A percentile compares a stretch with the other conserved stretches of the same genome.
phyloP scores from a whole-genome alignment of 345 rosid genomes.

The Lagerstroemia speciosa region DNA sequence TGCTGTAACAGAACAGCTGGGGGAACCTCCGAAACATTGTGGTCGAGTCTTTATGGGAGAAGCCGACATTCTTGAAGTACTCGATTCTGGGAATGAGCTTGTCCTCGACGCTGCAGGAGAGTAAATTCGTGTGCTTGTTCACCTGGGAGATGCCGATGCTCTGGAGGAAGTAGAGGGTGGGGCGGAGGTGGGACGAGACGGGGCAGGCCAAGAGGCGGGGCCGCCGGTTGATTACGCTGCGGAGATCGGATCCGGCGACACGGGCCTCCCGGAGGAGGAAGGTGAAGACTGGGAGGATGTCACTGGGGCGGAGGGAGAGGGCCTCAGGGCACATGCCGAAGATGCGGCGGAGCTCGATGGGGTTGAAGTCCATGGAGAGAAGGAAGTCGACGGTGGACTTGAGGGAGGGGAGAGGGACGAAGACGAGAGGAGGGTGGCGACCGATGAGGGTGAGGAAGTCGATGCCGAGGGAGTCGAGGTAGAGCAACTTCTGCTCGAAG shows the following conservation, averaged over 20 bases:
- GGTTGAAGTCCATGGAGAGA: slow-evolving; percentile 41
- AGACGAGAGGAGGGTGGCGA: slow-evolving; percentile 47
- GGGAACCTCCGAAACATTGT: slow-evolving; percentile 75
- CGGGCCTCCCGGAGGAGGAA: slow-evolving; percentile 86
- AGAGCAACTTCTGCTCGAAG: slow-evolving; percentile 61
- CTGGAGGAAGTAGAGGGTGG: slow-evolving; percentile 72
- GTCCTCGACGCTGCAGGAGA: slow-evolving; percentile 73
- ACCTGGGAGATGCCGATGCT: slow-evolving; percentile 65
- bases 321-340: slow-evolving; percentile 71
- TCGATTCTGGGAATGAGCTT: slow-evolving; percentile 62
- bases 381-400: slow-evolving; percentile 60
- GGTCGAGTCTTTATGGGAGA: slow-evolving; percentile 40
- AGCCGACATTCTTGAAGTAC: slow-evolving; percentile 57
- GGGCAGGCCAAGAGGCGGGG: slow-evolving; percentile 68
- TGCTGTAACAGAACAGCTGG: slow-evolving; percentile 64
- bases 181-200: slow-evolving; percentile 53
- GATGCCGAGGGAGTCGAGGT: slow-evolving; percentile 72
- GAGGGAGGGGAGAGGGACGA: slow-evolving; percentile 36
- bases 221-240: slow-evolving; percentile 56
- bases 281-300: slow-evolving; percentile 54
- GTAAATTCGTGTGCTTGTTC: slow-evolving; percentile 51
- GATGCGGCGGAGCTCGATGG: slow-evolving; percentile 54
- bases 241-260: slow-evolving; percentile 43
- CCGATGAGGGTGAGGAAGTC: slow-evolving; percentile 49
- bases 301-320: slow-evolving; percentile 30